Evolutionary conservation across 2,329 filamentous ascomycete species (phyloP).

Genomic region (Fusarium subglutinans): DNA sequence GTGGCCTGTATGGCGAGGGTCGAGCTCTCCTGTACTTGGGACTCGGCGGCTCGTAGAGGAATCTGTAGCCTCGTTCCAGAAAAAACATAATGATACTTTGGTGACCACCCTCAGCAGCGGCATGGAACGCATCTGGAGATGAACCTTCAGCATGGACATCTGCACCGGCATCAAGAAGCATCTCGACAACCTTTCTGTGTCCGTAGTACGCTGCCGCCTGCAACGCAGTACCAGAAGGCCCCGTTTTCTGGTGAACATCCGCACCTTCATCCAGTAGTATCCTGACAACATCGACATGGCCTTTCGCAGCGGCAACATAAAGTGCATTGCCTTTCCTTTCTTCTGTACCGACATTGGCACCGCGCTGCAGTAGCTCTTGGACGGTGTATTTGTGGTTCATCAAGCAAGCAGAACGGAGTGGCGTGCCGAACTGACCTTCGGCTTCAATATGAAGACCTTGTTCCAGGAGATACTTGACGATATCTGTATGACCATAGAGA

Average conservation of each 20-base stretch:
- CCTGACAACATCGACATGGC: background rate
- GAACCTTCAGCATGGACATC: background rate
- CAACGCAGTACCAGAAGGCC: background rate
- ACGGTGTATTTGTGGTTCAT: background rate
- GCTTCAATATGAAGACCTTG: conserved; percentile 5
- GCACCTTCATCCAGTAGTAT: background rate
- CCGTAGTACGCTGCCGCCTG: conserved; percentile 17
- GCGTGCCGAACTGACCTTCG: conserved; percentile 13
- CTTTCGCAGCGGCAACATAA: background rate
- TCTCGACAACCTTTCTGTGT: background rate
- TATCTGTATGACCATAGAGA: background rate
- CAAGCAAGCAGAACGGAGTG: conserved; percentile 1
- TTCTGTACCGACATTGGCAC: background rate
- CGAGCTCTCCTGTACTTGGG: background rate
- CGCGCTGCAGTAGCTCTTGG: background rate
- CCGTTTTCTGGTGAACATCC: background rate
- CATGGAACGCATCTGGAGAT: conserved; percentile 6
- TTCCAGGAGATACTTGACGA: background rate
- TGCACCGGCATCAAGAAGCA: conserved; percentile 1
- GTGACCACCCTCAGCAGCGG: conserved; percentile 14
- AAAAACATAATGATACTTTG: conserved; percentile 1
- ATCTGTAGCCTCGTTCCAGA: background rate
- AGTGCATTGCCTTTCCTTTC: background rate
- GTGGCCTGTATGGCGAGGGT: background rate
- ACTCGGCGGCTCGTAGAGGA: background rate